Base-by-base conservation (phyloP, 495 filamentous ascomycete species). In the Podospora bellae-mahoneyi region DNA sequence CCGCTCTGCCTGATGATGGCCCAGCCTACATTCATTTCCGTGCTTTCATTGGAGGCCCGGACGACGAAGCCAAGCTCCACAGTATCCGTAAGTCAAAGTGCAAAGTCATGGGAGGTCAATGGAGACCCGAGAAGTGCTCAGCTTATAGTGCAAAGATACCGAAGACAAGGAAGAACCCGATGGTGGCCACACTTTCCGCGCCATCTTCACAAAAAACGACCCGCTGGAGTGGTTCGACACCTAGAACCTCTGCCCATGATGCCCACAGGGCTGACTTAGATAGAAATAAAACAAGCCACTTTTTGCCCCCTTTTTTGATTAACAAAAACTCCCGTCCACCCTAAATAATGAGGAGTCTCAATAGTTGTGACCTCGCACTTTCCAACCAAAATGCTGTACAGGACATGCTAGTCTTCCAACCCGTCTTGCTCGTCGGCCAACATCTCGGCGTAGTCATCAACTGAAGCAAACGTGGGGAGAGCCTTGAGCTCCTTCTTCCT, bases 361-460 rank as follows among this genome's bases (percentile, higher is more conserved):
- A 10, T 48, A 48, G 7, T 16, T 48, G 13, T 48, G 39, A 48
- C 39, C 15, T 48, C 39, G 30, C 30, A 6, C 39, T 48, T 16
- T 48, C 39, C 39, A 48, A 10, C 9, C 7, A 5, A 13, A 16
- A 10, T 10, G 23, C 15, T 48, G 5, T 13, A 48, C 9, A 10
- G 39, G 5, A 6, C 13, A 13, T 55, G 10, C 28, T 69, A 53
- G 18, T 71, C 68, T 26, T 76, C 73, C 70, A 79, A 65, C 48
- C 85, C 87, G 53, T 89, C 89, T 59, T 90, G 90, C 68, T 93
- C 92, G 64, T 82, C 87, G 15, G 83, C 91, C 72, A 99, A 75
- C 83, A 97, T 84, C 69, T 90, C 90, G 27, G 93, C 94, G 79
- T 98, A 98, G 73, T 99, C 96, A 23, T 98, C 95, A 20, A 84